Evolutionary conservation across 208 protist species (phyloP), one percentile per base, ranked within the genome.

Genomic region (Leishmania lainsoni): DNA sequence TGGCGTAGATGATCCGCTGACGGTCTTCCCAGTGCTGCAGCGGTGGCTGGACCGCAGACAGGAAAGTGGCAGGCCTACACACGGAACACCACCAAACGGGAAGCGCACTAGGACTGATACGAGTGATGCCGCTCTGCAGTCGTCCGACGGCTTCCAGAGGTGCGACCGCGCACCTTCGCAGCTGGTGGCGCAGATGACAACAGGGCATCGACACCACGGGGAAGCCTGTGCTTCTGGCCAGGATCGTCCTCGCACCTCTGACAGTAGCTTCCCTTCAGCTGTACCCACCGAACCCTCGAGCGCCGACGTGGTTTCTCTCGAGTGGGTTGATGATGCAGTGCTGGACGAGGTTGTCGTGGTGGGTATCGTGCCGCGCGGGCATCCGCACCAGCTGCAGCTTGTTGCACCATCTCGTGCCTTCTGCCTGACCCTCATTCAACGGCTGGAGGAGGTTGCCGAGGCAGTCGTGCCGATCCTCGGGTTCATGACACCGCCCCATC

Each of bases 271-370:
- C 1, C 10, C 51, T 51, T 35, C 74, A 49, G 17, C 45, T n/a
- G 5, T 29, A 48, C 45, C 39, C 22, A 16, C 14, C 42, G 68
- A n/a, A 54, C 9, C 22, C 1, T 29, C 22, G 45, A 35, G 45
- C 56, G 39, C 6, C 58, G 51, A 6, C 3, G 51, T 61, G 22
- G 71, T 5, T 22, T 59, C 70, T 49, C 59, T 71, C 51, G 39
- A 39, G 12, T 85, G 85, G 76, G 45, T 91, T 1, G 88, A 89
- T 45, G 90, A 93, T 59, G 85, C 84, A 26, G 82, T 93, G 59
- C 74, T 95, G 45, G 90, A 95, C 39, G 92, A 95, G 78, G 74
- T 88, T 29, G 74, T 93, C 49, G 75, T 90, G 63, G 78, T 95
- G 26, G 90, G 84, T 16, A 76, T 95, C 29, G 80, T 87, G 35